phyloP scores from a whole-genome alignment of 768 basidiomycete species.

The Cantharellus anzutake region DNA sequence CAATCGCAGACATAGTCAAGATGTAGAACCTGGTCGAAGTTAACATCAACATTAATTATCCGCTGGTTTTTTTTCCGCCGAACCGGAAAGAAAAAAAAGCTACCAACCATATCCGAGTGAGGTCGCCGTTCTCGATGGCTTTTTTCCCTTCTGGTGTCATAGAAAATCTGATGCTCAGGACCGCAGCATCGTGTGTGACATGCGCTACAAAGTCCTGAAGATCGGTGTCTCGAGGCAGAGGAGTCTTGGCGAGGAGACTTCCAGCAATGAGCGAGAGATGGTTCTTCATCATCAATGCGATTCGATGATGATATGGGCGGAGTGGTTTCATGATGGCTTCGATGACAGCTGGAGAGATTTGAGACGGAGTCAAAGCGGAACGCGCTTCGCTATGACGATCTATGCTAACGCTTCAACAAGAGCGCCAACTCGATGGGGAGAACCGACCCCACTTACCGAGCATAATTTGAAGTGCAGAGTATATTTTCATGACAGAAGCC shows the following conservation, averaged over 20 bases:
- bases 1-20: not conserved
- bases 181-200: slow-evolving; percentile 11
- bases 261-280: slow-evolving; percentile 11
- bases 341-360: not conserved
- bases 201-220: not conserved
- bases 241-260: slow-evolving; percentile 12
- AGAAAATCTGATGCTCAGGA: slow-evolving; percentile 10
- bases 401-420: too few relatives aligned
- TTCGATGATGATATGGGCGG: not conserved
- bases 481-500: slow-evolving; percentile 5
- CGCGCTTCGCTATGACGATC: not conserved
- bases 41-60: not conserved
- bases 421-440: not conserved
- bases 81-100: not conserved
- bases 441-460: slow-evolving; percentile 5
- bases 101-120: slow-evolving; percentile 10
- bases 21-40: not conserved
- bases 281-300: not conserved
- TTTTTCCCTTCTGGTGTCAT: slow-evolving; percentile 11
- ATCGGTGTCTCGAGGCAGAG: slow-evolving; percentile 10
- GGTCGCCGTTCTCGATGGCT: slow-evolving; percentile 10
- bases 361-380: not conserved
- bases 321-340: not conserved
- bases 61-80: not conserved
- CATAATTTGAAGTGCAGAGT: slow-evolving; percentile 13